A percentile compares a stretch with the other conserved stretches of the same genome.
Conservation (phyloP, 768 basidiomycete genomes). For the Antrodiella citrinella region DNA sequence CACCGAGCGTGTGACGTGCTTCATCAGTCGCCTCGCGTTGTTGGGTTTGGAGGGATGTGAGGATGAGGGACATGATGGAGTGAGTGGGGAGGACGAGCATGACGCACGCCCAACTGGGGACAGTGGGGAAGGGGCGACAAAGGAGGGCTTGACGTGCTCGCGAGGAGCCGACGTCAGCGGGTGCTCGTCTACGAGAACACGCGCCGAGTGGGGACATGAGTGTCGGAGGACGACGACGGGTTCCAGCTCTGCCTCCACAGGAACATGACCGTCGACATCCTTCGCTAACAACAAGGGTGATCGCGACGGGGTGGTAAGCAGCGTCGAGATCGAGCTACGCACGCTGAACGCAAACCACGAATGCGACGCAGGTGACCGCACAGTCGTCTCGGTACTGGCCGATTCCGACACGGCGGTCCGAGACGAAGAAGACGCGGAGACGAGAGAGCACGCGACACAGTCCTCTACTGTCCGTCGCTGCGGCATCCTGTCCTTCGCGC, state of each 20-base stretch:
- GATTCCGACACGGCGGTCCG: constrained; percentile 4
- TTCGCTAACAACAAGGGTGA: no score
- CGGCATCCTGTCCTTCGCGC: background rate
- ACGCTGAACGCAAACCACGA: constrained; percentile 38
- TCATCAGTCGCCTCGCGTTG: background rate
- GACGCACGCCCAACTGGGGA: constrained; percentile 4
- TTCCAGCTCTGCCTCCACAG: no score
- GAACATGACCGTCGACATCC: no score
- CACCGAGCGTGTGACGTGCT: constrained; percentile 23
- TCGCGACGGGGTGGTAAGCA: constrained; percentile 25
- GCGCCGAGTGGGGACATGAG: no score
- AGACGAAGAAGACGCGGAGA: background rate
- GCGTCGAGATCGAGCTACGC: constrained; percentile 27
- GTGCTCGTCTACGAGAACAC: no score
- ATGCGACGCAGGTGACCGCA: constrained; percentile 16
- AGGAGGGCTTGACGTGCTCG: no score
- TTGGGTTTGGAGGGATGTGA: background rate
- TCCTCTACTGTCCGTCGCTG: background rate
- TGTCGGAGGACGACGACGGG: no score
- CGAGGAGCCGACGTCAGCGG: no score
- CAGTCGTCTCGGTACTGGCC: constrained; percentile 1
- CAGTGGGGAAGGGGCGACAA: no score
- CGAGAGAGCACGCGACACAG: constrained; percentile 4
- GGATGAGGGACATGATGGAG: constrained; percentile 4
- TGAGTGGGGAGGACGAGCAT: background rate